phyloP scores from a whole-genome alignment of 345 rosid species.

The Rhodomyrtus tomentosa region DNA sequence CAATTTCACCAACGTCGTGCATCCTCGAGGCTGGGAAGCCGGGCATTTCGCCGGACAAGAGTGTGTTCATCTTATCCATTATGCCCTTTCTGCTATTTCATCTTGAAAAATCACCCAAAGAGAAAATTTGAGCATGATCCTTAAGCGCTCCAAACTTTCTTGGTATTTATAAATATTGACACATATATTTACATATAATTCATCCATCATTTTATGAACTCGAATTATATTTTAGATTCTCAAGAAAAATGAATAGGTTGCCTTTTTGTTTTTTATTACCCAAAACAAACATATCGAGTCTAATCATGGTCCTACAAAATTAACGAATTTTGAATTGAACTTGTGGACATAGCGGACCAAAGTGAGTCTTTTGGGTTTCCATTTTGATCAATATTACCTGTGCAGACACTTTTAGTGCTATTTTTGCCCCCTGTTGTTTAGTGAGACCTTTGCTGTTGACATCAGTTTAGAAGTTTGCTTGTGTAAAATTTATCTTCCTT shows the following conservation, averaged over 20 bases:
- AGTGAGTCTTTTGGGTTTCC: background rate
- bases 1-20: conserved; percentile 13
- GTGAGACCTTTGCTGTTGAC: background rate
- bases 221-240: background rate
- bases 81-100: background rate
- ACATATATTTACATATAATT: no score
- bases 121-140: background rate
- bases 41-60: conserved; percentile 23
- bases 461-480: background rate
- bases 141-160: background rate
- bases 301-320: background rate
- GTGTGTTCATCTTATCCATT: conserved; percentile 10
- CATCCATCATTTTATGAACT: background rate
- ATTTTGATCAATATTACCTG: background rate
- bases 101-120: background rate
- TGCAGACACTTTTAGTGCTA: background rate
- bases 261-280: background rate
- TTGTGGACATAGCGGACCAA: background rate
- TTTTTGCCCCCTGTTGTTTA: background rate
- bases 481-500: background rate
- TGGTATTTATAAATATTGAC: background rate
- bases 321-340: background rate
- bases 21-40: conserved; percentile 39
- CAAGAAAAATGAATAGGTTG: background rate
- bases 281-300: rapidly evolving